These are phyloP conservation scores for Helicostylum pulchrum DNA, from an alignment of 192 early-diverging fungal genomes.

Conservation along the genomic window DNA sequence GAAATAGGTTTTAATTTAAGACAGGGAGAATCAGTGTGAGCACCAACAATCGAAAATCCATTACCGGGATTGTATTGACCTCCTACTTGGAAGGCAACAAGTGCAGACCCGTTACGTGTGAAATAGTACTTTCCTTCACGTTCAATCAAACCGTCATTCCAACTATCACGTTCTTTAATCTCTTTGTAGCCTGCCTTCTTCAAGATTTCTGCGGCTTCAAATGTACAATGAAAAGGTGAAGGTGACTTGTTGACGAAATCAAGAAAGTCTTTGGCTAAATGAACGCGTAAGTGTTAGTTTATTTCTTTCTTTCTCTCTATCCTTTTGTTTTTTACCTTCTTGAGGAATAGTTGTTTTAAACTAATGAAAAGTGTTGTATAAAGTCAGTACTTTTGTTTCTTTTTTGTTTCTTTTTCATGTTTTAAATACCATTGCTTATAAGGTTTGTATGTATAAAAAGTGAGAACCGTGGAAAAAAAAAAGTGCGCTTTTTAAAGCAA, in stretches of 20 bases:
- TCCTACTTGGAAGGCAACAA: conserved; percentile 94
- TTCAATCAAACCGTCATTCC: conserved; percentile 62
- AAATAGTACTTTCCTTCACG: conserved; percentile 93
- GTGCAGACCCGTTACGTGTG: conserved; percentile 84
- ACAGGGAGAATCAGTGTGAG: conserved; percentile 97
- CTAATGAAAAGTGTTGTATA: background rate
- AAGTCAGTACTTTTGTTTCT: background rate
- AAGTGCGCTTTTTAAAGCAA: no score
- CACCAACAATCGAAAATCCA: conserved; percentile 88
- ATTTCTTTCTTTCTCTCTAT: background rate
- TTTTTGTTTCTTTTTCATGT: no score
- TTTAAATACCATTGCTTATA: no score
- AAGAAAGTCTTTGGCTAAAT: conserved; percentile 60
- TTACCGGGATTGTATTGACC: conserved; percentile 80
- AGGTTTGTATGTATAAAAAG: no score
- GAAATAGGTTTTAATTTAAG: conserved; percentile 96
- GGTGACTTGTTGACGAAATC: conserved; percentile 89
- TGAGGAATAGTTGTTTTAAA: background rate
- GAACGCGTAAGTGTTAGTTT: background rate
- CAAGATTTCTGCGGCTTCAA: conserved; percentile 70
- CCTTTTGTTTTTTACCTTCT: background rate
- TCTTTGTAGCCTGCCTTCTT: conserved; percentile 77
- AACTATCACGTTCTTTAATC: conserved; percentile 87
- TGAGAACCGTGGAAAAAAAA: no score
- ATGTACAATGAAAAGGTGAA: conserved; percentile 96